Base-by-base conservation (phyloP, 352 stramenopile genomes). In the Halophytophthora batemanensis region DNA sequence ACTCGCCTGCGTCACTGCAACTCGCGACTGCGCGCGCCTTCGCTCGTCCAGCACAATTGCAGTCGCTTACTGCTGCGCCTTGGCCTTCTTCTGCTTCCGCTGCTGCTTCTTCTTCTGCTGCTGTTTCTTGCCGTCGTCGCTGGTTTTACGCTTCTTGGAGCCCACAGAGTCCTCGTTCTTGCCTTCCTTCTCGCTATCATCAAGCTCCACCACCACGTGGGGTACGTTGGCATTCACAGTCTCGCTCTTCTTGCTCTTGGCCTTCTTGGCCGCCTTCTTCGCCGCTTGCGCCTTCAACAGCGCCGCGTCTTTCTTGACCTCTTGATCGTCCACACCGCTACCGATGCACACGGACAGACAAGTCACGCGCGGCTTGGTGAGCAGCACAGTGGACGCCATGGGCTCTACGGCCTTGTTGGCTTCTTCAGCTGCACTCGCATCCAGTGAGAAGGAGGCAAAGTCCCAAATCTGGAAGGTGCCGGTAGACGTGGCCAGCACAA, bases 391-490 rank as follows among this genome's bases (percentile, higher is more conserved):
- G n/a, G 78, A 87, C 17, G 68, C 68, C 29, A 90, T 56, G 0
- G 79, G 83, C 46, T 64, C 51, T 17, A 86, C 76, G 6, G 52
- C 54, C 11, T 62, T 75, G 64, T 91, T 89, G 12, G 63, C 64
- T 33, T 88, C 66, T n/a, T 80, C 73, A 0, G 79, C 73, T 0
- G 66, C 66, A 2, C 59, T 36, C 1, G 63, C 53, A 45, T 89
- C 70, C 23, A 91, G 58, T 45, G 52, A 74, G 35, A 92, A 87
- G 6, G 74, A 58, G 3, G 76, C 68, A 17, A 90, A 56, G 57
- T 94, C 77, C 77, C 77, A 94, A n/a, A 94, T 71, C 57, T 90
- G 79, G 31, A 94, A 75, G 18, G 69, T 65, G 31, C 84, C 84
- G 45, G 82, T 82, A 19, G 84, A 90, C 5, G 82, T 87, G 29